A percentile compares a stretch with the other conserved stretches of the same genome.
These are phyloP conservation scores for Tetrahymena malaccensis DNA, from an alignment of 73 alveolate genomes.

Conservation along the genomic window DNA sequence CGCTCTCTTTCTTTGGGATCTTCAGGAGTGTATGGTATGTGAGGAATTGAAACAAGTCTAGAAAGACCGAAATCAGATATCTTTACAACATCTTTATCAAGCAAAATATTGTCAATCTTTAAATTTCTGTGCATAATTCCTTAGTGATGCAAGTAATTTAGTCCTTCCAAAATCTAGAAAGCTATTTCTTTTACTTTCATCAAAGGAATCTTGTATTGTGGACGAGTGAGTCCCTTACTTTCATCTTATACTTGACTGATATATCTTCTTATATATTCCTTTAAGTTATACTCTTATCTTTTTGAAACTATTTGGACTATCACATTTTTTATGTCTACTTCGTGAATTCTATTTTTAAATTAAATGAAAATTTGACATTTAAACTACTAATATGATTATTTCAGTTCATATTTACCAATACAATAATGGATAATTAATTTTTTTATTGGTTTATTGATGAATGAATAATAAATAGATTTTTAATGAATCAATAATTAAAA, in stretches of 20 bases:
- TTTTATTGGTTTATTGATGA: too few relatives aligned
- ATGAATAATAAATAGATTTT: too few relatives aligned
- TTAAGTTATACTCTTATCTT: constrained; percentile 47
- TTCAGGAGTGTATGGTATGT: constrained; percentile 90
- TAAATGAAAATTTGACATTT: background rate
- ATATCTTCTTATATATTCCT: constrained; percentile 43
- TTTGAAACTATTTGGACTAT: constrained; percentile 38
- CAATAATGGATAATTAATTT: too few relatives aligned
- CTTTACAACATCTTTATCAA: constrained; percentile 64
- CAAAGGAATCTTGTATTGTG: background rate
- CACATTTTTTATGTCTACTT: constrained; percentile 21
- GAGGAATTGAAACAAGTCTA: constrained; percentile 75
- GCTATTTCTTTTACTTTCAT: background rate
- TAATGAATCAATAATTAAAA: background rate
- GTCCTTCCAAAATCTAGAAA: constrained; percentile 53
- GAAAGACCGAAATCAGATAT: constrained; percentile 91
- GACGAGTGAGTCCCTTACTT: background rate
- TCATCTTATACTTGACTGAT: background rate
- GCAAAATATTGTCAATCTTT: constrained; percentile 90
- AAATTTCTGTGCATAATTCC: constrained; percentile 95
- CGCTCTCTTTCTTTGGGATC: constrained; percentile 97
- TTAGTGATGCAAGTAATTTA: constrained; percentile 47
- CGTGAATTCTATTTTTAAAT: background rate
- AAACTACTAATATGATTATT: constrained; percentile 9
- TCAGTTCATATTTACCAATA: background rate